phyloP scores from a whole-genome alignment of 2,329 filamentous ascomycete species.

The Botryotinia globosa region DNA sequence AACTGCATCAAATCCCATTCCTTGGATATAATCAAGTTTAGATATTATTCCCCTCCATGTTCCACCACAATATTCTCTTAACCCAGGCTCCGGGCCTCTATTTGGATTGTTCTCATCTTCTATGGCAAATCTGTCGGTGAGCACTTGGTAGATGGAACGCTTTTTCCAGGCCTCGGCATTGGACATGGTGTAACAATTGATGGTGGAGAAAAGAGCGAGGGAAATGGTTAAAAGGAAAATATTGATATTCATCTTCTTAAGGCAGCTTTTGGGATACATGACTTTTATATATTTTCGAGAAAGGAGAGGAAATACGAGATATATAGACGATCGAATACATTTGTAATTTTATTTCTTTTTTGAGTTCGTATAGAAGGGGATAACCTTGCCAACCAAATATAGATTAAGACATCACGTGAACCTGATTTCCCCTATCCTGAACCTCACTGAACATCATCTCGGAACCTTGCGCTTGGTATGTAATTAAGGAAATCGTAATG shows the following conservation, averaged over 20 bases:
- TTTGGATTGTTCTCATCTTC: conserved; percentile 25
- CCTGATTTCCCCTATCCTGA: not conserved
- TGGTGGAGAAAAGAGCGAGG: not conserved
- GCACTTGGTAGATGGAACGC: conserved; percentile 43
- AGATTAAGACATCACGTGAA: not conserved
- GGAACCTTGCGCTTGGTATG: not conserved
- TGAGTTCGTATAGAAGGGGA: not conserved
- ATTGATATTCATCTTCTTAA: not conserved
- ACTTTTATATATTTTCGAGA: not conserved
- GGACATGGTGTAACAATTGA: conserved; percentile 12
- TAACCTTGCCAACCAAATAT: not conserved
- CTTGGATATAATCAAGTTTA: conserved; percentile 47
- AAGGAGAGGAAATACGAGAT: not conserved
- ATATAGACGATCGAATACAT: not conserved
- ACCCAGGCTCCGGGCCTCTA: not conserved
- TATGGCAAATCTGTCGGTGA: conserved; percentile 43
- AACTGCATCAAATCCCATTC: conserved; percentile 40
- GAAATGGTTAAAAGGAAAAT: not conserved
- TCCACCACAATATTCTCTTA: conserved; percentile 45
- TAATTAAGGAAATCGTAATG: not conserved
- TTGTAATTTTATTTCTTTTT: not conserved
- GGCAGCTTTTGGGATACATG: not conserved
- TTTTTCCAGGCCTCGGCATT: conserved; percentile 35
- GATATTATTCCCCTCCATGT: conserved; percentile 46
- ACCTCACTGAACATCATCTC: not conserved